Evolutionary conservation across 176 grass and related monocot species (phyloP).

Genomic region (Phragmites australis): DNA sequence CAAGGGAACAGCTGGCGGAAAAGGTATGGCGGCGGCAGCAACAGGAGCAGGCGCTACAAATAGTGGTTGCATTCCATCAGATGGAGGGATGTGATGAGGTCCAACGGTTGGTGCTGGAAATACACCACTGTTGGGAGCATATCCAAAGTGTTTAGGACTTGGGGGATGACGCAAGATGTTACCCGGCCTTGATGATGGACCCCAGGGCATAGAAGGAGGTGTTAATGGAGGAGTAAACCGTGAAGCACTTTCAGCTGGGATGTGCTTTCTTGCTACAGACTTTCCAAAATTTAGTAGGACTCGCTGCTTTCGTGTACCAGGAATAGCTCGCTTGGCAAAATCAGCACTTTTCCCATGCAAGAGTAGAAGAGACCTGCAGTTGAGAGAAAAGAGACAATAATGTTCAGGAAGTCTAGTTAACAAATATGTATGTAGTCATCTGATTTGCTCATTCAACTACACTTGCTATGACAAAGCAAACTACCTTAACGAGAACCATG

Average conservation of each 20-base stretch:
- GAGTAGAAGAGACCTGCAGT: constrained; percentile 67
- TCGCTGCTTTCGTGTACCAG: constrained; percentile 49
- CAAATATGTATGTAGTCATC: neutral
- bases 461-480: constrained; percentile 1
- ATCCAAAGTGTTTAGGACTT: constrained; percentile 56
- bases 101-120: constrained; percentile 41
- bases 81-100: constrained; percentile 33
- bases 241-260: constrained; percentile 34
- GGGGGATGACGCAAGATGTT: constrained; percentile 44
- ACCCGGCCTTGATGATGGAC: constrained; percentile 48
- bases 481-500: neutral
- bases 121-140: constrained; percentile 33
- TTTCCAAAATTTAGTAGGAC: constrained; percentile 74
- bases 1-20: constrained; percentile 36
- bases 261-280: constrained; percentile 51
- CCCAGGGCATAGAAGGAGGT: constrained; percentile 49
- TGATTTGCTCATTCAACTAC: neutral
- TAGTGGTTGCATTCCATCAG: constrained; percentile 56
- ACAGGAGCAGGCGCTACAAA: constrained; percentile 62
- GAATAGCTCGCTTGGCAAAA: constrained; percentile 65
- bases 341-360: constrained; percentile 71
- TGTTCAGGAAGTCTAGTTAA: constrained; percentile 7
- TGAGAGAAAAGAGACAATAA: neutral
- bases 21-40: constrained; percentile 45
- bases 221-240: constrained; percentile 37